Evolutionary conservation across 345 rosid species (phyloP).

Genomic region (Xanthoceras sorbifolium): DNA sequence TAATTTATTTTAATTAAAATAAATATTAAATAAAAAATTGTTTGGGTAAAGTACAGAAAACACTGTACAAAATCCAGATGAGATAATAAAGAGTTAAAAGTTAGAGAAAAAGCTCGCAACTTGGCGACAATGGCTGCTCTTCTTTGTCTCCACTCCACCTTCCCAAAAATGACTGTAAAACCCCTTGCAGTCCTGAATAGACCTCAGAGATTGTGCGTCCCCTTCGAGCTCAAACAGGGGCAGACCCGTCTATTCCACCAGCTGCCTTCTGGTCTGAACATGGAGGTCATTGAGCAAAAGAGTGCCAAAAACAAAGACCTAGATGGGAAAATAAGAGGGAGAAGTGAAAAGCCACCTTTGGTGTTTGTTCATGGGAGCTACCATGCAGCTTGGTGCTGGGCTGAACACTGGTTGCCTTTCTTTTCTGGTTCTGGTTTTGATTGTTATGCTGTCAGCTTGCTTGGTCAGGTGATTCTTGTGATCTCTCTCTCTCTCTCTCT

Average conservation of each 20-base stretch:
- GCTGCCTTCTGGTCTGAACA: slow-evolving; percentile 79
- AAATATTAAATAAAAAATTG: too few species aligned
- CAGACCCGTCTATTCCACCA: slow-evolving; percentile 67
- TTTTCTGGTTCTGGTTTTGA: slow-evolving; percentile 78
- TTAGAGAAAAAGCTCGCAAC: not conserved
- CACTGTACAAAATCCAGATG: not conserved
- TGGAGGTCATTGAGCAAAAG: slow-evolving; percentile 81
- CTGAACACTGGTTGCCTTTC: slow-evolving; percentile 87
- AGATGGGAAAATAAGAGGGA: slow-evolving; percentile 7
- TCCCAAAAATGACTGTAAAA: slow-evolving; percentile 21
- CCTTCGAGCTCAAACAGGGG: slow-evolving; percentile 62
- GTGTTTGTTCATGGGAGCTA: slow-evolving; percentile 92
- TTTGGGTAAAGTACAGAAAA: not conserved
- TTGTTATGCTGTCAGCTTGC: slow-evolving; percentile 77
- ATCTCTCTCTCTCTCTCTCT: not conserved
- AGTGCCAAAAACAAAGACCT: slow-evolving; percentile 11
- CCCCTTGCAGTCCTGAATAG: slow-evolving; percentile 42
- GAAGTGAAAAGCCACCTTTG: slow-evolving; percentile 49
- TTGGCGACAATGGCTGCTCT: slow-evolving; percentile 44
- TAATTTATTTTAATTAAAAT: too few species aligned
- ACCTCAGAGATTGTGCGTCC: slow-evolving; percentile 30
- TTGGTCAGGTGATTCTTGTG: slow-evolving; percentile 61
- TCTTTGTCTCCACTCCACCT: slow-evolving; percentile 22
- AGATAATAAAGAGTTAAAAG: not conserved
- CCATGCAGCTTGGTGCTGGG: slow-evolving; percentile 99